Conservation (phyloP, 805 yeast species). For the Suhomyces xylopsoci region DNA sequence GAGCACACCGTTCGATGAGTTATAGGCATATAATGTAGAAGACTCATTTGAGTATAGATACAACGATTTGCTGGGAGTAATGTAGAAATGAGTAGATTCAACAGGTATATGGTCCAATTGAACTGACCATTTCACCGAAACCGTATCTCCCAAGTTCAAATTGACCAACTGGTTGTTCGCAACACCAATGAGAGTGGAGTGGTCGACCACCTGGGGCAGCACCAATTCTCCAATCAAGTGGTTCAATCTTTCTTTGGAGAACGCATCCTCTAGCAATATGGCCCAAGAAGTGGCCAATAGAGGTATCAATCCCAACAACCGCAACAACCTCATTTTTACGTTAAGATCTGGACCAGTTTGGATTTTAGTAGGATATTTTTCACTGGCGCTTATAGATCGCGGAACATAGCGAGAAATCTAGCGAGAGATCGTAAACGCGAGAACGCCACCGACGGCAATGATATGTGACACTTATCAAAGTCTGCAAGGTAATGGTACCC, state of each 20-base stretch:
- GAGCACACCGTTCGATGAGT: slow-evolving; percentile 13
- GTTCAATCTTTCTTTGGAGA: slow-evolving; percentile 53
- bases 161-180: slow-evolving; percentile 14
- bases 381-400: neutral
- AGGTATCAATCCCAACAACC: neutral
- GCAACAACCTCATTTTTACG: neutral
- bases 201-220: slow-evolving; percentile 11
- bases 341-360: neutral
- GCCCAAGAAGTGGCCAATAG: slow-evolving; percentile 9
- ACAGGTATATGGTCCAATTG: slow-evolving; percentile 11
- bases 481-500: neutral
- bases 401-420: neutral
- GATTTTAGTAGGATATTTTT: neutral
- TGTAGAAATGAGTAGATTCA: slow-evolving; percentile 1
- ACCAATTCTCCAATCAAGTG: slow-evolving; percentile 14
- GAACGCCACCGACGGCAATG: neutral
- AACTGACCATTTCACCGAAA: slow-evolving; percentile 14
- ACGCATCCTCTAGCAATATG: slow-evolving; percentile 50
- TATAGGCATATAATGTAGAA: slow-evolving; percentile 10
- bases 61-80: slow-evolving; percentile 5
- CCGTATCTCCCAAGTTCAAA: slow-evolving; percentile 4
- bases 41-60: slow-evolving; percentile 13
- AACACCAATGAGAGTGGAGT: slow-evolving; percentile 16
- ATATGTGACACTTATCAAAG: neutral
- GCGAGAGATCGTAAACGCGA: neutral